These are phyloP conservation scores for Debaryomyces fabryi DNA, from an alignment of 1,139 yeast species.

Conservation along the genomic window DNA sequence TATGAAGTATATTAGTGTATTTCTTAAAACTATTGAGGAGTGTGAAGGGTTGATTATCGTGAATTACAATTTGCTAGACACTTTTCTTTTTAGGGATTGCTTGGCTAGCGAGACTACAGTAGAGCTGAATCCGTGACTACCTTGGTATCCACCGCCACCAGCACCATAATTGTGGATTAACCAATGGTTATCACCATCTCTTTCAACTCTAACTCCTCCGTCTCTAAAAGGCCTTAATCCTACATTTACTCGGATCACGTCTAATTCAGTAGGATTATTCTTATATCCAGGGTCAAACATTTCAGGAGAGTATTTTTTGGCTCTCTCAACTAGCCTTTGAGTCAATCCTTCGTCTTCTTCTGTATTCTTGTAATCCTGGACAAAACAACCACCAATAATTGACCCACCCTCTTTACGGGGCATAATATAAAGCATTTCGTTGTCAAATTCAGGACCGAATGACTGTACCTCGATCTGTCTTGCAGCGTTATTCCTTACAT, in stretches of 20 bases:
- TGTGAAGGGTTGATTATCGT: neutral
- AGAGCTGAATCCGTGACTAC: constrained; percentile 44
- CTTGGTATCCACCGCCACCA: constrained; percentile 59
- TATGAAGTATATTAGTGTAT: neutral
- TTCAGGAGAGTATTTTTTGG: constrained; percentile 47
- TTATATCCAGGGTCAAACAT: constrained; percentile 34
- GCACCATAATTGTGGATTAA: constrained; percentile 55
- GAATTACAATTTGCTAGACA: neutral
- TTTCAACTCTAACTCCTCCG: constrained; percentile 49
- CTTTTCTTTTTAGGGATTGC: neutral
- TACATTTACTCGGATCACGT: constrained; percentile 41
- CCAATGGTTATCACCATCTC: constrained; percentile 32
- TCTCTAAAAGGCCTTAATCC: constrained; percentile 54
- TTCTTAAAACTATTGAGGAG: neutral
- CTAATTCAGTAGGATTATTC: constrained; percentile 39
- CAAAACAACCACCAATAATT: constrained; percentile 54
- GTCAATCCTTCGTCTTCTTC: constrained; percentile 40
- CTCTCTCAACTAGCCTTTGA: constrained; percentile 41
- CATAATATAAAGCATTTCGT: constrained; percentile 49
- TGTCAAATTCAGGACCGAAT: constrained; percentile 29
- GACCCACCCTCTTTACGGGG: constrained; percentile 60
- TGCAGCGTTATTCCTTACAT: constrained; percentile 39
- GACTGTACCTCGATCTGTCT: constrained; percentile 33
- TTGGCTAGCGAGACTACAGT: constrained; percentile 23
- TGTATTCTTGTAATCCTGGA: constrained; percentile 23